Conservation (phyloP, 371 early-diverging fungal genomes). For the Circinella umbellata region DNA sequence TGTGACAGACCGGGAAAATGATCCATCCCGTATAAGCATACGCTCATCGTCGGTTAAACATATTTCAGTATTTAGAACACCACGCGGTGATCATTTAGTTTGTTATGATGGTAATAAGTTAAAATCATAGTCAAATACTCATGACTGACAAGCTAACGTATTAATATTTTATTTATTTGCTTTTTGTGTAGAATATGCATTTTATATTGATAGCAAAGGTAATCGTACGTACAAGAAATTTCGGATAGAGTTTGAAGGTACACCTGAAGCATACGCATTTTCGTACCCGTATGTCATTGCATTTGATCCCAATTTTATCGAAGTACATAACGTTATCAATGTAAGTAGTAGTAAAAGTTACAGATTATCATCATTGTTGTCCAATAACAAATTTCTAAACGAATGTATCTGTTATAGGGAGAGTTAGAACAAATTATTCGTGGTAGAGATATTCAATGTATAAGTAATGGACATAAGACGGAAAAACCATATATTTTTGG, state of each 20-base stretch:
- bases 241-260: slow-evolving; percentile 53
- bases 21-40: slow-evolving; percentile 30
- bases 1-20: slow-evolving; percentile 47
- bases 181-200: slow-evolving; percentile 43
- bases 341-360: slow-evolving; percentile 22
- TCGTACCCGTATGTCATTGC: slow-evolving; percentile 50
- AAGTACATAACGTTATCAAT: slow-evolving; percentile 47
- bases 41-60: slow-evolving; percentile 41
- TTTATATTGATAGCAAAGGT: slow-evolving; percentile 54
- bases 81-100: slow-evolving; percentile 43
- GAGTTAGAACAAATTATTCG: slow-evolving; percentile 69
- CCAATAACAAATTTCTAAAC: no score
- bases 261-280: slow-evolving; percentile 47
- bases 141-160: no score
- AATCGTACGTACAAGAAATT: slow-evolving; percentile 43
- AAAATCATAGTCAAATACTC: no score
- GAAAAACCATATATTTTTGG: slow-evolving; percentile 45
- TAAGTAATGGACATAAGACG: slow-evolving; percentile 54
- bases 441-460: slow-evolving; percentile 58
- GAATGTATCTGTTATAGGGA: slow-evolving; percentile 35
- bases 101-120: slow-evolving; percentile 48
- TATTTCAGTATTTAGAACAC: slow-evolving; percentile 42
- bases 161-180: no score
- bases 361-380: no score
- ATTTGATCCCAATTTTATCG: slow-evolving; percentile 50